A percentile compares a stretch with the other conserved stretches of the same genome.
Evolutionary conservation across 106 monocot species (phyloP).

Genomic region (Apostasia shenzhenica): DNA sequence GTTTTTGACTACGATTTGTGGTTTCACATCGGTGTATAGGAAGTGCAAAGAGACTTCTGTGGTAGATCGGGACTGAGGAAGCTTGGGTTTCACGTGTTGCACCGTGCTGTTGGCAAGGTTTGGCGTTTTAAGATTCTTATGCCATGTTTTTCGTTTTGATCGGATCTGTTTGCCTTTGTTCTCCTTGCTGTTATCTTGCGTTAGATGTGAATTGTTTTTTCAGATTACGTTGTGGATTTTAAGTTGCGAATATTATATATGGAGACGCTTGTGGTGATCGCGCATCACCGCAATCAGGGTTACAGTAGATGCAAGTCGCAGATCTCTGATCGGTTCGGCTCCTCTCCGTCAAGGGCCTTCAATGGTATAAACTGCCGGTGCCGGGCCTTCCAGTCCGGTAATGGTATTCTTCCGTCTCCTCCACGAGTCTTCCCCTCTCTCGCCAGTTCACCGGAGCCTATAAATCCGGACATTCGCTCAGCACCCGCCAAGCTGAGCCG

Average conservation of each 20-base stretch:
- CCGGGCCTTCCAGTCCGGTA: slow-evolving; percentile 20
- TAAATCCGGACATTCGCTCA: slow-evolving; percentile 16
- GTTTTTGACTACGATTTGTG: slow-evolving; percentile 7
- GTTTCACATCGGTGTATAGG: background rate
- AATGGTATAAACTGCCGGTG: slow-evolving; percentile 33
- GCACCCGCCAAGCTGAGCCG: slow-evolving; percentile 24
- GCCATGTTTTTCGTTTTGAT: background rate
- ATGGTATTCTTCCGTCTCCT: slow-evolving; percentile 18
- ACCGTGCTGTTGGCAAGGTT: background rate
- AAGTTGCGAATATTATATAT: slow-evolving; percentile 6
- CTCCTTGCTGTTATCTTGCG: background rate
- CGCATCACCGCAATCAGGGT: slow-evolving; percentile 22
- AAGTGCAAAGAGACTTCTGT: background rate
- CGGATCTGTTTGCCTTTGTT: background rate
- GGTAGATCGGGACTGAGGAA: background rate
- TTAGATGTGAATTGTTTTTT: background rate
- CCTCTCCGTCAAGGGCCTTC: slow-evolving; percentile 18
- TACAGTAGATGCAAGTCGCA: slow-evolving; percentile 13
- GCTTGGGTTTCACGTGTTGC: background rate
- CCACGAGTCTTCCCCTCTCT: background rate
- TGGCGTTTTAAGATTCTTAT: background rate
- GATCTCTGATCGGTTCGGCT: slow-evolving; percentile 11
- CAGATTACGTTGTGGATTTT: background rate
- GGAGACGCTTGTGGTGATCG: slow-evolving; percentile 21
- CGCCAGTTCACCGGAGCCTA: background rate